phyloP scores from a whole-genome alignment of 192 early-diverging fungal species.

The Mycoemilia scoparia region DNA sequence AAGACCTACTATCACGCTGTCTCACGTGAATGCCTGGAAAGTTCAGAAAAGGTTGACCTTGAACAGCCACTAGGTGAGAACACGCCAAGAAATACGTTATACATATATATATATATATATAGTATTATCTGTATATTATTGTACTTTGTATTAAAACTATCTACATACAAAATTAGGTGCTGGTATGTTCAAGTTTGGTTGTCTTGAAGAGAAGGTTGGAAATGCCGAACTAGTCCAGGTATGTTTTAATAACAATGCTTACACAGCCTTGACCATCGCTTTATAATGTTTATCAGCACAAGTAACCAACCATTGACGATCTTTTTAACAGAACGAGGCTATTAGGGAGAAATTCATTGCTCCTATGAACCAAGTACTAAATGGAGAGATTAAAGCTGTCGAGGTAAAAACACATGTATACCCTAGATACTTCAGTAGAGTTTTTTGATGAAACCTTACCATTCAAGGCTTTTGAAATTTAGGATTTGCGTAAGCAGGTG shows the following conservation, averaged over 20 bases:
- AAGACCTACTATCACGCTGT: conserved; percentile 59
- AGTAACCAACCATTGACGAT: not conserved
- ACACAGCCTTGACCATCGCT: conserved; percentile 22
- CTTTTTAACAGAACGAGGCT: conserved; percentile 53
- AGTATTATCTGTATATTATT: no score
- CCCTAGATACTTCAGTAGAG: not conserved
- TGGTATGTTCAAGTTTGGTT: conserved; percentile 70
- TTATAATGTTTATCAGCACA: conserved; percentile 2
- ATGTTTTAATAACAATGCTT: no score
- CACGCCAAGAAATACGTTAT: no score
- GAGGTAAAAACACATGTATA: conserved; percentile 32
- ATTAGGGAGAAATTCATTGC: conserved; percentile 56
- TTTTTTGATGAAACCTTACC: not conserved
- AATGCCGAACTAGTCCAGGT: conserved; percentile 52
- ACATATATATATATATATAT: no score
- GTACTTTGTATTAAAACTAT: no score
- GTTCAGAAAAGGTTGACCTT: conserved; percentile 44
- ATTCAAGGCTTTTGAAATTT: conserved; percentile 1
- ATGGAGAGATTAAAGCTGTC: conserved; percentile 56
- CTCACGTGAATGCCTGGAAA: conserved; percentile 42
- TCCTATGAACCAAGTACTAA: conserved; percentile 53
- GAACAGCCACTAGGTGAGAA: conserved; percentile 80
- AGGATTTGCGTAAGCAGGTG: conserved; percentile 72
- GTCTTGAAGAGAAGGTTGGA: conserved; percentile 74
- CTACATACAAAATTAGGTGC: no score